A percentile compares a stretch with the other conserved stretches of the same genome.
These are phyloP conservation scores for Neodidymelliopsis sp. DNA, from an alignment of 2,329 filamentous ascomycete species.

Conservation along the genomic window DNA sequence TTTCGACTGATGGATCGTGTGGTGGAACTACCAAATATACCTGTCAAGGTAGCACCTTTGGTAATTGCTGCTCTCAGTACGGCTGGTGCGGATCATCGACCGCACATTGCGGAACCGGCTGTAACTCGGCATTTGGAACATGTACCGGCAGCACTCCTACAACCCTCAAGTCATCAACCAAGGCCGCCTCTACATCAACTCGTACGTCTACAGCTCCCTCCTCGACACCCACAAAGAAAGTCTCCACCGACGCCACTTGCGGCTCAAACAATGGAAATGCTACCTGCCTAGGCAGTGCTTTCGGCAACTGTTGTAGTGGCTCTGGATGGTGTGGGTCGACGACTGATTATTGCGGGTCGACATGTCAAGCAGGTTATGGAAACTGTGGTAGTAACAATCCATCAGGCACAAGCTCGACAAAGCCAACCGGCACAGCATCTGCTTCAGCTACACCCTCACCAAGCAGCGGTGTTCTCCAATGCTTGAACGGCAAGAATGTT, in stretches of 20 bases:
- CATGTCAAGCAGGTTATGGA: conserved; percentile 45
- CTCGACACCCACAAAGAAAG: conserved; percentile 34
- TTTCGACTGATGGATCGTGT: conserved; percentile 53
- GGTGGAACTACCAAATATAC: conserved; percentile 52
- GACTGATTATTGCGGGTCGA: conserved; percentile 42
- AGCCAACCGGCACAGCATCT: conserved; percentile 21
- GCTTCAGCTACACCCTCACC: conserved; percentile 25
- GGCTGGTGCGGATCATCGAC: conserved; percentile 50
- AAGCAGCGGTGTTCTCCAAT: conserved; percentile 29
- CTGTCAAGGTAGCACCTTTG: conserved; percentile 53
- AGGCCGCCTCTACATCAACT: conserved; percentile 11
- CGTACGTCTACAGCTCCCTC: conserved; percentile 25
- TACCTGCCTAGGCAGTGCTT: conserved; percentile 24
- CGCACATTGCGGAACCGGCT: conserved; percentile 42
- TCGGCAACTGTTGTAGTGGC: conserved; percentile 51
- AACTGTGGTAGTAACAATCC: conserved; percentile 32
- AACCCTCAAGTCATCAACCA: conserved; percentile 19
- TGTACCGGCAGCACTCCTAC: conserved; percentile 28
- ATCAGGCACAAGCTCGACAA: conserved; percentile 18
- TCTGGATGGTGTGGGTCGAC: conserved; percentile 54
- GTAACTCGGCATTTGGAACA: conserved; percentile 43
- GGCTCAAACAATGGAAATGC: conserved; percentile 48
- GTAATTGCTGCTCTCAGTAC: conserved; percentile 54
- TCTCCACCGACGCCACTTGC: conserved; percentile 52
- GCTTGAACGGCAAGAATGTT: conserved; percentile 45